Conservation (phyloP, 2,329 filamentous ascomycete species). For the Fusarium pseudocircinatum region DNA sequence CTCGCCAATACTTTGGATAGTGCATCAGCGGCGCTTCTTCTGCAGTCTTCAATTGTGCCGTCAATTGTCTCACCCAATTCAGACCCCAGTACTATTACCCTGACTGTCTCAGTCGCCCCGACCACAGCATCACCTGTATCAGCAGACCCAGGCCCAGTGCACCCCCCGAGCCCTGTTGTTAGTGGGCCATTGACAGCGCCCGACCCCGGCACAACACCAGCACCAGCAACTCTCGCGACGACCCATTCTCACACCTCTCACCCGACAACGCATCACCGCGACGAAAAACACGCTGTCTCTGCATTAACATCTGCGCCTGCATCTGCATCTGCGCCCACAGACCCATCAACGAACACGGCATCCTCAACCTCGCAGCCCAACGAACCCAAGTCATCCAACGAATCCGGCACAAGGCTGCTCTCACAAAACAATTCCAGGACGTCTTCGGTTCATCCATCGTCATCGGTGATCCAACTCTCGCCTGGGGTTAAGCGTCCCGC, state of each 20-base stretch:
- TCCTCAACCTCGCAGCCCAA: slow-evolving; percentile 10
- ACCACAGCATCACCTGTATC: slow-evolving; percentile 24
- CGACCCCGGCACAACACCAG: slow-evolving; percentile 25
- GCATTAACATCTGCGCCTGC: slow-evolving; percentile 25
- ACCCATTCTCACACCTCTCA: slow-evolving; percentile 36
- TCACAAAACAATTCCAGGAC: slow-evolving; percentile 48
- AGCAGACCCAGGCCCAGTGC: slow-evolving; percentile 26
- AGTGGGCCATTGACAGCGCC: slow-evolving; percentile 30
- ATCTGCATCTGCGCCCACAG: slow-evolving; percentile 22
- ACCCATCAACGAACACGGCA: slow-evolving; percentile 19
- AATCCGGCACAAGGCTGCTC: slow-evolving; percentile 30
- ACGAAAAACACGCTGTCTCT: slow-evolving; percentile 41
- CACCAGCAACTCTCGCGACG: slow-evolving; percentile 26
- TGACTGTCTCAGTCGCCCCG: slow-evolving; percentile 33
- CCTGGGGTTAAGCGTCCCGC: slow-evolving; percentile 40
- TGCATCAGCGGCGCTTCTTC: slow-evolving; percentile 31
- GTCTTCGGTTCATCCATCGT: slow-evolving; percentile 47
- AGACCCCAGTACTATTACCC: slow-evolving; percentile 28
- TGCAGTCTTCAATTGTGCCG: slow-evolving; percentile 36
- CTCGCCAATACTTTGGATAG: slow-evolving; percentile 31
- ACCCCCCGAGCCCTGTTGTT: slow-evolving; percentile 10
- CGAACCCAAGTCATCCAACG: slow-evolving; percentile 19
- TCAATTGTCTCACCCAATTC: slow-evolving; percentile 44
- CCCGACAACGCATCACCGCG: slow-evolving; percentile 43
- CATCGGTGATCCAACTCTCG: slow-evolving; percentile 37